Base-by-base conservation (phyloP, 2,329 filamentous ascomycete species). In the Hymenoscyphus occultus region DNA sequence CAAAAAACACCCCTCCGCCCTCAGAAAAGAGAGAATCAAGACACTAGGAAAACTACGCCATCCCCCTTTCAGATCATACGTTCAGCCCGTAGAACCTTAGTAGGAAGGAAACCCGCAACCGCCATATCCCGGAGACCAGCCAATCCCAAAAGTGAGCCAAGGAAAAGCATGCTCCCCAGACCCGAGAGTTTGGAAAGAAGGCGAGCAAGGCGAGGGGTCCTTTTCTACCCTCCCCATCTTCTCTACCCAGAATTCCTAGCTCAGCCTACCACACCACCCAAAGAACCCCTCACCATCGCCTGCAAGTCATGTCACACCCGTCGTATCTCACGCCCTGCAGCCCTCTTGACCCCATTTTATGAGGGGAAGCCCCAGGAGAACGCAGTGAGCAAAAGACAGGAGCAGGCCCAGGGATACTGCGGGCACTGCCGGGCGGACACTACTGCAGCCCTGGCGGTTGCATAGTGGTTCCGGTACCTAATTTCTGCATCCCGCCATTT, bases 381-480 rank as follows among this genome's bases (percentile, higher is more conserved):
- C 51, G 56, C 56, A 59, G 56, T 5, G 19, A 59, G 35, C 13
- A 40, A 39, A 40, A 39, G 13, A 14, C 32, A 39, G 19, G 35
- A 56, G 54, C 54, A 22, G 35, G n/a, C 28, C 13, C 56, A 57
- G 56, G 45, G 19, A 31, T 28, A 60, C 40, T 31, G 35, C 60
- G 48, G 32, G 31, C 22, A 39, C 35, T 40, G 22, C 45, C 45
- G 32, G 28, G 39, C 62, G 57, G 51, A 31, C 62, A 59, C 62
- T 64, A 64, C 62, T 64, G 62, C 62, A 64, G 62, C 56, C 62
- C 60, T 62, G 60, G 48, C 60, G 48, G 48, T 54, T 61, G 32
- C 28, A 28, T 31, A 22, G 45, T 51, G 45, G 19, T 31, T 28
- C 58, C 58, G 19, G n/a, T 28, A 60, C 58, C 19, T 58, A 14